These are phyloP conservation scores for Tricholoma furcatifolium DNA, from an alignment of 768 basidiomycete genomes.

Conservation along the genomic window DNA sequence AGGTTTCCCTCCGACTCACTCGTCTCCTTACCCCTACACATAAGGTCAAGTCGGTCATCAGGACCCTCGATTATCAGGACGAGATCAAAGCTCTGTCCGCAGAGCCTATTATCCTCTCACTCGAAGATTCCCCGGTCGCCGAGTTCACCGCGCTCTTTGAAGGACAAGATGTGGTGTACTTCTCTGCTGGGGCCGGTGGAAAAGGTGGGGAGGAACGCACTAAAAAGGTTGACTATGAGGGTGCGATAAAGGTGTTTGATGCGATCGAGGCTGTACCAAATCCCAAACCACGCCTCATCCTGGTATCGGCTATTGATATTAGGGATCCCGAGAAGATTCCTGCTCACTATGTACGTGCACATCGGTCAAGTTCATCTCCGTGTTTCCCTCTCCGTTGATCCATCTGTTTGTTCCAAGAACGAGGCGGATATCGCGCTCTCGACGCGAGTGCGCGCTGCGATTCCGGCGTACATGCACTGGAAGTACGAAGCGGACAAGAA, in stretches of 20 bases:
- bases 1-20: conserved; percentile 52
- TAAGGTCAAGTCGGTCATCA: conserved; percentile 55
- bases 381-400: background rate
- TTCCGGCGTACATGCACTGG: conserved; percentile 46
- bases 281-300: conserved; percentile 50
- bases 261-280: conserved; percentile 54
- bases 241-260: conserved; percentile 69
- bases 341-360: conserved; percentile 46
- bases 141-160: conserved; percentile 48
- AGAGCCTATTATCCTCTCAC: conserved; percentile 51
- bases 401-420: conserved; percentile 25
- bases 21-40: conserved; percentile 43
- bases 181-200: conserved; percentile 53
- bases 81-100: conserved; percentile 45
- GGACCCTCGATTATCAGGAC: conserved; percentile 40
- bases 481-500: conserved; percentile 53
- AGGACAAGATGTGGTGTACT: conserved; percentile 43
- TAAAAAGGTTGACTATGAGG: conserved; percentile 58
- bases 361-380: background rate
- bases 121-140: conserved; percentile 47
- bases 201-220: conserved; percentile 57
- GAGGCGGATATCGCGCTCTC: conserved; percentile 45
- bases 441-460: conserved; percentile 40
- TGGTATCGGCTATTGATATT: conserved; percentile 60
- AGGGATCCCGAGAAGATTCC: conserved; percentile 50